Evolutionary conservation across 192 early-diverging fungal genomes (phyloP), one percentile per base, ranked within the genome.

Genomic region (Phlyctochytrium arcticum): DNA sequence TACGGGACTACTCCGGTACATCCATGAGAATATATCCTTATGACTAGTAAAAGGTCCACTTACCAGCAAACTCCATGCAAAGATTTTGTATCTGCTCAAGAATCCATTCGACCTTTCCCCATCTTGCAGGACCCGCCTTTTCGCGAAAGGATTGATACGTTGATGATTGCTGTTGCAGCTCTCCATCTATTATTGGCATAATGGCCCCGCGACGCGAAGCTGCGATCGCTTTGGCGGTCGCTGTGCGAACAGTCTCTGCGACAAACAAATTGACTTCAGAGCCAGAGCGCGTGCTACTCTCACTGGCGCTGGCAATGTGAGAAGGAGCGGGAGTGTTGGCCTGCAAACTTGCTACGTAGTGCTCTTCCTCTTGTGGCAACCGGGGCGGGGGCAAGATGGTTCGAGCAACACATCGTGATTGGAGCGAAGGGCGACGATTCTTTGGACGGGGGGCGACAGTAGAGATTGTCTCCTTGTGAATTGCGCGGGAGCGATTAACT

Each of bases 41-140:
- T 17, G 17, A 10, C 23, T 34, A 15, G 21, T 8, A 23, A 54
- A 54, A 10, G 44, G 21, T 50, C 48, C 19, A 19, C 55, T 49
- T 23, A 69, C 67, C 67, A 31, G 57, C 59, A 50, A 54, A 69
- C 15, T 69, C 36, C 44, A 31, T 33, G 58, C 51, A 46, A 8
- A 69, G 55, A 15, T 44, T 24, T 59, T 69, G 58, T 6, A 69
- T 9, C 3, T 54, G 39, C 10, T 34, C 37, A 19, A 69, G 6
- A 49, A 69, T 23, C 32, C 59, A 46, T 8, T 61, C 51, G 1
- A 54, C 67, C 19, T 31, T 51, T 12, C 50, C 50, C 67, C 67
- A 69, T 4, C 48, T 46, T 15, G 49, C 48, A 7, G 21, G 34
- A 31, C 49, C 44, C 21, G 24, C n/a, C 48, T 69, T 54, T 26